These are phyloP conservation scores for Verticillium albo-atrum DNA, from an alignment of 2,329 filamentous ascomycete species.

Conservation along the genomic window DNA sequence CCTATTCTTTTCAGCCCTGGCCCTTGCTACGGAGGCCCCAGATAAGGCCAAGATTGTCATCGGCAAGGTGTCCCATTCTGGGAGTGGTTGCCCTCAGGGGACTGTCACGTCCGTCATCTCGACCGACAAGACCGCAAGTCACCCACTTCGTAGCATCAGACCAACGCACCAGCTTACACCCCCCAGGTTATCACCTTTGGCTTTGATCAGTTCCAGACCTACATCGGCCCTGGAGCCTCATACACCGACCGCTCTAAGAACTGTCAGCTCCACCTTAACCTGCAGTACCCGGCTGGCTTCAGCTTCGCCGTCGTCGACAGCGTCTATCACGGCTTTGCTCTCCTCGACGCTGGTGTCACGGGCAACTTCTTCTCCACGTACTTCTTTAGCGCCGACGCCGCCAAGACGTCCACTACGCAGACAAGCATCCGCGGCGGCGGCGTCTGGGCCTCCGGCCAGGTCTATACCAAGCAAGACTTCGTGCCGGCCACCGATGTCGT, in stretches of 20 bases:
- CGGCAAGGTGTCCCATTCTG: slow-evolving; percentile 3
- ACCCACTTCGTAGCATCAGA: neutral
- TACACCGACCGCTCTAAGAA: slow-evolving; percentile 8
- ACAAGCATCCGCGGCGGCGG: slow-evolving; percentile 25
- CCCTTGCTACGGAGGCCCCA: slow-evolving; percentile 1
- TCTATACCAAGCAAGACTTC: slow-evolving; percentile 29
- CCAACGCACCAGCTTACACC: neutral
- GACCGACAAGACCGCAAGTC: slow-evolving; percentile 7
- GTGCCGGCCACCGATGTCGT: slow-evolving; percentile 25
- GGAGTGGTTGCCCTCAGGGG: slow-evolving; percentile 9
- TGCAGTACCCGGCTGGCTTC: slow-evolving; percentile 9
- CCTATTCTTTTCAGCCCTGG: slow-evolving; percentile 2
- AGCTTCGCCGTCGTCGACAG: slow-evolving; percentile 25
- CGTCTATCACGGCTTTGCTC: slow-evolving; percentile 29
- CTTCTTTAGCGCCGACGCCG: slow-evolving; percentile 27
- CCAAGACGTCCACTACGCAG: slow-evolving; percentile 24
- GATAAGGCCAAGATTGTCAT: slow-evolving; percentile 7
- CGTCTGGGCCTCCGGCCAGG: slow-evolving; percentile 23
- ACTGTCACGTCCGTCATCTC: slow-evolving; percentile 6
- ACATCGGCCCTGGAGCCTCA: slow-evolving; percentile 9
- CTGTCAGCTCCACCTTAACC: slow-evolving; percentile 10
- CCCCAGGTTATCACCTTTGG: slow-evolving; percentile 8
- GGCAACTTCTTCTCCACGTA: slow-evolving; percentile 29
- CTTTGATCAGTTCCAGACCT: slow-evolving; percentile 11
- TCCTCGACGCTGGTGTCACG: slow-evolving; percentile 25